Percentiles rank a stretch among this genome's conserved stretches.
These are phyloP conservation scores for Sphaerobolus stellatus DNA, from an alignment of 1,284 basidiomycete genomes.

Conservation along the genomic window DNA sequence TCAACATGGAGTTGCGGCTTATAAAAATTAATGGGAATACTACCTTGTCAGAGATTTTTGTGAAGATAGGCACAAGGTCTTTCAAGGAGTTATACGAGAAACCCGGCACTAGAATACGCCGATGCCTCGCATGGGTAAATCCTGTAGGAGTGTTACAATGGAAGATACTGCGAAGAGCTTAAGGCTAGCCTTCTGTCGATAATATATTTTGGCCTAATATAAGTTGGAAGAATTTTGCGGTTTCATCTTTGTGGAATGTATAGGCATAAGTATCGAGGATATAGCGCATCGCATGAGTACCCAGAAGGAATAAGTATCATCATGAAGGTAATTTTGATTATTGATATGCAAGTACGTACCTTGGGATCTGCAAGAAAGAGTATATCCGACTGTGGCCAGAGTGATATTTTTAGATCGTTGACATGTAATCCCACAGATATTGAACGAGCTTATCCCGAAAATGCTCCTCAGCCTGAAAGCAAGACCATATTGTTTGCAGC, in stretches of 20 bases:
- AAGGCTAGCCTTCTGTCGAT: constrained; percentile 40
- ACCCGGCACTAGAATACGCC: constrained; percentile 44
- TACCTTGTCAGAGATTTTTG: constrained; percentile 45
- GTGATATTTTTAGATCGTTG: too few relatives aligned
- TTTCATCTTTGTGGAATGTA: constrained; percentile 37
- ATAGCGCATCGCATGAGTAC: constrained; percentile 36
- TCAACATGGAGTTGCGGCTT: not conserved
- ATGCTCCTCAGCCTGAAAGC: not conserved
- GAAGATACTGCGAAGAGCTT: not conserved
- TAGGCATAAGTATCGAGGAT: constrained; percentile 42
- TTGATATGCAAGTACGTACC: not conserved
- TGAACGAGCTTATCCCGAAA: not conserved
- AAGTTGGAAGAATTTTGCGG: constrained; percentile 30
- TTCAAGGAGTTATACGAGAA: constrained; percentile 47
- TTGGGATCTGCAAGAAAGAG: constrained; percentile 5
- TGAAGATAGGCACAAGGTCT: constrained; percentile 50
- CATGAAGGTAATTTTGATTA: not conserved
- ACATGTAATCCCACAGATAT: not conserved
- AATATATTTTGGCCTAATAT: constrained; percentile 35
- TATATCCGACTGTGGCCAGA: not conserved
- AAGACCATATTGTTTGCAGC: not conserved
- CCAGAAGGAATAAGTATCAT: too few relatives aligned
- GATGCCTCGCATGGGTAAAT: constrained; percentile 43
- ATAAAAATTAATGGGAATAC: constrained; percentile 16
- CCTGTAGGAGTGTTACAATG: constrained; percentile 22